These are phyloP conservation scores for Lasiodiplodia hormozganensis DNA, from an alignment of 2,329 filamentous ascomycete genomes.

Conservation along the genomic window DNA sequence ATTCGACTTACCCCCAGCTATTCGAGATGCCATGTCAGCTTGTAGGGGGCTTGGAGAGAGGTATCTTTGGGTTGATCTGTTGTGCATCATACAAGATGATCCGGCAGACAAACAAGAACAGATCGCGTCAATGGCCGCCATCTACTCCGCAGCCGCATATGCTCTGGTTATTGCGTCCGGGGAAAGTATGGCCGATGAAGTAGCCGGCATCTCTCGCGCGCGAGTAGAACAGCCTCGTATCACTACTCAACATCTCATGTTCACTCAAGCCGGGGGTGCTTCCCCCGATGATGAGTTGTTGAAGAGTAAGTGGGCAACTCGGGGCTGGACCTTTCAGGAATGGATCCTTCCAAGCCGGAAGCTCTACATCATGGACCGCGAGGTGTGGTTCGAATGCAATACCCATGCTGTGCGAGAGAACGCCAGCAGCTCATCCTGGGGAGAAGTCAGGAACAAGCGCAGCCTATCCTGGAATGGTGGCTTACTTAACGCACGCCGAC, in stretches of 20 bases:
- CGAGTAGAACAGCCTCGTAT: neutral
- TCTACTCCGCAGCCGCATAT: slow-evolving; percentile 1
- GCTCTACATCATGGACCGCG: neutral
- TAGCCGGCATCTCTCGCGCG: neutral
- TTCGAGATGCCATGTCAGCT: slow-evolving; percentile 14
- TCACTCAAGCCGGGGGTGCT: neutral
- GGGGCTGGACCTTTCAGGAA: neutral
- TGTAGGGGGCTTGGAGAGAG: slow-evolving; percentile 2
- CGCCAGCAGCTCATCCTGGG: neutral
- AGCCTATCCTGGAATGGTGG: neutral
- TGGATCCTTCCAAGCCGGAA: neutral
- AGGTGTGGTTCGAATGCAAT: neutral
- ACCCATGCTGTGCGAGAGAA: neutral
- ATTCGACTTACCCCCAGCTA: neutral
- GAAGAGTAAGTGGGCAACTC: neutral
- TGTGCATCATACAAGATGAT: slow-evolving; percentile 26
- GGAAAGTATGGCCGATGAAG: neutral
- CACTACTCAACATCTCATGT: neutral
- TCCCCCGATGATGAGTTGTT: neutral
- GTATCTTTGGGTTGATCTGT: slow-evolving; percentile 22
- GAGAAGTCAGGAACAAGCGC: neutral
- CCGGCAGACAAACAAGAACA: slow-evolving; percentile 5
- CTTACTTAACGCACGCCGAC: neutral
- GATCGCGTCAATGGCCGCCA: slow-evolving; percentile 3
- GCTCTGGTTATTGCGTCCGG: neutral